Evolutionary conservation across 2,329 filamentous ascomycete genomes (phyloP).

Genomic region (Colletotrichum tropicicola): DNA sequence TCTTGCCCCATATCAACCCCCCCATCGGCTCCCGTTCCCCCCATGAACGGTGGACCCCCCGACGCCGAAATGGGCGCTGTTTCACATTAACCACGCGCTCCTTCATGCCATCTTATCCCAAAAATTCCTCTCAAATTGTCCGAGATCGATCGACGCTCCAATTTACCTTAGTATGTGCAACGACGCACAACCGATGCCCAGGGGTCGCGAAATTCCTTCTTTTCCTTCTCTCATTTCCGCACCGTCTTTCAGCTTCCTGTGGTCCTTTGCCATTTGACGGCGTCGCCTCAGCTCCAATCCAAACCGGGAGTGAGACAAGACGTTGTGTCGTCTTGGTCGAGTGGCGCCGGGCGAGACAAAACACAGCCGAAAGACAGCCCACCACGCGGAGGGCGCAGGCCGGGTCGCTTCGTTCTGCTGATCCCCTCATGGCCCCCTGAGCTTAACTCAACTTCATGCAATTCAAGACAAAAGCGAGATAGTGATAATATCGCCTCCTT

Average conservation of each 20-base stretch:
- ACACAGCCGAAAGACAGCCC: not conserved
- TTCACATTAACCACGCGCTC: constrained; percentile 27
- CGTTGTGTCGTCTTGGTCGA: not conserved
- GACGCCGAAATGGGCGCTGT: constrained; percentile 26
- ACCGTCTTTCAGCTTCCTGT: not conserved
- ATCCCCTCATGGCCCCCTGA: not conserved
- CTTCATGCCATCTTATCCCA: constrained; percentile 25
- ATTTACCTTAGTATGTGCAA: constrained; percentile 8
- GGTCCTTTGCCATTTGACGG: not conserved
- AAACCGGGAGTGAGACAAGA: not conserved
- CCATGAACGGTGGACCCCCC: constrained; percentile 15
- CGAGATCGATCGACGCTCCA: constrained; percentile 29
- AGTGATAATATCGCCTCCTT: not conserved
- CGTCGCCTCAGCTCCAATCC: not conserved
- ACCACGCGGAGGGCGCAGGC: not conserved
- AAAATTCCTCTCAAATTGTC: constrained; percentile 24
- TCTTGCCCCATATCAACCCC: constrained; percentile 10
- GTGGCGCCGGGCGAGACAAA: constrained; percentile 3
- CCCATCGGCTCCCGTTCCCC: not conserved
- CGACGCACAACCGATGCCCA: not conserved
- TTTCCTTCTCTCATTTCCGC: constrained; percentile 14
- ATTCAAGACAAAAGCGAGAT: constrained; percentile 4
- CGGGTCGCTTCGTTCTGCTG: not conserved
- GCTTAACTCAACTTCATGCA: constrained; percentile 28
- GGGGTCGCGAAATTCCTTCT: not conserved